Conservation (phyloP, 306 rosid species). For the Castanea crenata region DNA sequence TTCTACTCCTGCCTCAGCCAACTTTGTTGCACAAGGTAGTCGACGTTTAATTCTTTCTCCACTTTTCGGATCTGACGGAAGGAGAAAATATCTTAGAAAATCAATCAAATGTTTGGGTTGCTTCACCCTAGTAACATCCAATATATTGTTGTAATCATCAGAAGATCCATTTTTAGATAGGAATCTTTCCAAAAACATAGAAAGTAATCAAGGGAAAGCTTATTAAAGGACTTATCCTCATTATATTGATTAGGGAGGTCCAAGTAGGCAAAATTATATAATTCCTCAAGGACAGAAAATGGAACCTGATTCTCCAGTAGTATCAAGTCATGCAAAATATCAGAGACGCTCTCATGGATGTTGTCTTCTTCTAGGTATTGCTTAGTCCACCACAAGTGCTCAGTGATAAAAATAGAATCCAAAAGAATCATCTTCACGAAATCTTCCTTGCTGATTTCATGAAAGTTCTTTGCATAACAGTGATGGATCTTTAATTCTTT, state of each 20-base stretch:
- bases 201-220: not conserved
- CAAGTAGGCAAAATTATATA: not conserved
- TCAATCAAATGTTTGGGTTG: not conserved
- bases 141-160: too few relatives aligned
- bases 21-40: conserved; percentile 3
- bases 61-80: too few relatives aligned
- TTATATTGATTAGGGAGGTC: too few relatives aligned
- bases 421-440: not conserved
- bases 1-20: conserved; percentile 1
- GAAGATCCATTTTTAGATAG: too few relatives aligned
- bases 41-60: not conserved
- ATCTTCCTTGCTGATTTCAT: not conserved
- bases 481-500: not conserved
- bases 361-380: not conserved
- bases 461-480: not conserved
- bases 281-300: not conserved
- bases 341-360: not conserved
- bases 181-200: too few relatives aligned
- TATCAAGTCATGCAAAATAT: conserved; percentile 12
- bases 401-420: conserved; percentile 27
- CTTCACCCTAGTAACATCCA: too few relatives aligned
- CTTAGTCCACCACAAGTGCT: not conserved
- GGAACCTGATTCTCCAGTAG: conserved; percentile 36
- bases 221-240: not conserved
- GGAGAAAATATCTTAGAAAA: too few relatives aligned